These are phyloP conservation scores for Talaromyces wortmannii DNA, from an alignment of 495 filamentous ascomycete genomes.

Conservation along the genomic window DNA sequence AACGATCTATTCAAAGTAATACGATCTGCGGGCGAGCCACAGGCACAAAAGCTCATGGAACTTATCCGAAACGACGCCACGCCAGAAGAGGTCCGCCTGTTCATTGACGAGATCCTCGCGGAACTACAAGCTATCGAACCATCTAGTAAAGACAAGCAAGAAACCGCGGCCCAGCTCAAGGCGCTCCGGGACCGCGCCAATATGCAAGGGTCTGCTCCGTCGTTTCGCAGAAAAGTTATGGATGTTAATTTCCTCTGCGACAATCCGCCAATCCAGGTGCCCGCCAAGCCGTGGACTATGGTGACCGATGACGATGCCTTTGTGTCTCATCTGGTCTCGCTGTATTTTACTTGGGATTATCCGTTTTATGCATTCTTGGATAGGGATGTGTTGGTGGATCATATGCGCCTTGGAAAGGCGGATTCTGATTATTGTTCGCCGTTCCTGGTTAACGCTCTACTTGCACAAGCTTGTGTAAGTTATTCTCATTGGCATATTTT, in stretches of 20 bases:
- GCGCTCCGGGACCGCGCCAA: conserved; percentile 22
- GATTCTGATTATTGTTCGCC: conserved; percentile 40
- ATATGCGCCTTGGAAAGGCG: conserved; percentile 29
- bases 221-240: conserved; percentile 38
- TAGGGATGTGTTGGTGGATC: conserved; percentile 36
- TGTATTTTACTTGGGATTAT: conserved; percentile 52
- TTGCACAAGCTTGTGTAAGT: conserved; percentile 42
- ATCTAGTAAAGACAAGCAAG: conserved; percentile 5
- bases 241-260: conserved; percentile 39
- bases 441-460: conserved; percentile 47
- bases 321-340: conserved; percentile 44
- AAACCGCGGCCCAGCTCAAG: conserved; percentile 19
- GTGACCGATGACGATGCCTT: conserved; percentile 43
- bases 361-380: conserved; percentile 43
- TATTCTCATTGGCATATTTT: background rate
- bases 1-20: conserved; percentile 33
- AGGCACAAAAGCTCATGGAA: conserved; percentile 21
- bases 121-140: conserved; percentile 7
- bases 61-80: conserved; percentile 30
- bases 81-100: conserved; percentile 27
- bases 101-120: conserved; percentile 25
- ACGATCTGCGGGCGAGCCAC: conserved; percentile 22
- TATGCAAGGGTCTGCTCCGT: conserved; percentile 24
- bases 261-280: conserved; percentile 31
- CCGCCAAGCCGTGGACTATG: conserved; percentile 43